phyloP scores from a whole-genome alignment of 1,284 basidiomycete species.

The Irpex sp. region DNA sequence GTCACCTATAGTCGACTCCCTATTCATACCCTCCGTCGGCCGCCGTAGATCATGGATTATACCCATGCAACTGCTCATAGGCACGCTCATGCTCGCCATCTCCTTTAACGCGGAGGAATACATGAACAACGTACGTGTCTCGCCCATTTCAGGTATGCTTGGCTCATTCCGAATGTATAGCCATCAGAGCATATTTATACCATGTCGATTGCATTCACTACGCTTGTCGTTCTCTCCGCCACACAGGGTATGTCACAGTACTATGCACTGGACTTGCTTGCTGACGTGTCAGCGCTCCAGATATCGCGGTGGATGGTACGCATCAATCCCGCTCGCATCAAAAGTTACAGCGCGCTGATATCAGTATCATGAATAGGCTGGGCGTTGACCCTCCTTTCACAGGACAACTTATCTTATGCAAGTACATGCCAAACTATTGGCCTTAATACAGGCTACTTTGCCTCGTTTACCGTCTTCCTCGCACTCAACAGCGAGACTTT shows the following conservation, averaged over 20 bases:
- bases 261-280: background rate
- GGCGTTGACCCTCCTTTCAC: constrained; percentile 95
- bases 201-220: constrained; percentile 86
- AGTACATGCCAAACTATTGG: constrained; percentile 99
- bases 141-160: background rate
- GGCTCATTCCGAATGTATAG: constrained; percentile 36
- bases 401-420: constrained; percentile 94
- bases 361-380: constrained; percentile 55
- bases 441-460: constrained; percentile 93
- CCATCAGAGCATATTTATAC: constrained; percentile 78
- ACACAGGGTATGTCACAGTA: constrained; percentile 74
- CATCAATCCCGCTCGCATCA: background rate
- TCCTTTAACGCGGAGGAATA: constrained; percentile 79
- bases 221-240: constrained; percentile 92
- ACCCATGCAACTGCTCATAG: constrained; percentile 93
- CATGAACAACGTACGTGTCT: constrained; percentile 72
- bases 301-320: constrained; percentile 94
- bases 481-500: constrained; percentile 96
- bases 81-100: constrained; percentile 85
- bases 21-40: constrained; percentile 80
- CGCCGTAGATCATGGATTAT: constrained; percentile 98
- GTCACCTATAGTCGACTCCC: constrained; percentile 96
- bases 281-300: constrained; percentile 35
- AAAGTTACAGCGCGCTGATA: background rate
- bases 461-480: constrained; percentile 96